phyloP scores from a whole-genome alignment of 495 filamentous ascomycete species.

The Pyrenula aspistea region DNA sequence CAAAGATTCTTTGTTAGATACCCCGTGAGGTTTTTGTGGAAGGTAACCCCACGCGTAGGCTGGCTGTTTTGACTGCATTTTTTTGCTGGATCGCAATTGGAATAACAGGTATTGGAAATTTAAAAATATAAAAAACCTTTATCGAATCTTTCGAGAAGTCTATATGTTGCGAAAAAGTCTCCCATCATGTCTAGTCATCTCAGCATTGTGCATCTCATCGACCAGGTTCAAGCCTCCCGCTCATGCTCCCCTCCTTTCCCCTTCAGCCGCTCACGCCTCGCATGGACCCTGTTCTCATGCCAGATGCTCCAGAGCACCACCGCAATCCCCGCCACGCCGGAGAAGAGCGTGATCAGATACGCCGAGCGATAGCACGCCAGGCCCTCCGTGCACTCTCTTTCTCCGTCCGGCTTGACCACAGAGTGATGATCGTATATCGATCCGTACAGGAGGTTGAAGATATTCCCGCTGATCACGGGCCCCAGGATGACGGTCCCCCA shows the following conservation, averaged over 20 bases:
- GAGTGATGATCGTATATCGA: conserved; percentile 70
- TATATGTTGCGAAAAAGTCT: no score
- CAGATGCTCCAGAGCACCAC: conserved; percentile 69
- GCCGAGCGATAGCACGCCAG: conserved; percentile 69
- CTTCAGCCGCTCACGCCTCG: no score
- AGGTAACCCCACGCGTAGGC: no score
- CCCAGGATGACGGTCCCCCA: conserved; percentile 91
- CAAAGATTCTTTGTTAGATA: no score
- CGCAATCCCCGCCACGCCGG: conserved; percentile 55
- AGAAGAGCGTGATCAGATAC: conserved; percentile 71
- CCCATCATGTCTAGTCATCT: no score
- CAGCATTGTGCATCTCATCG: no score
- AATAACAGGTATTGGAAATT: no score
- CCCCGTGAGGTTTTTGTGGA: no score
- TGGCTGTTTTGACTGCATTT: no score
- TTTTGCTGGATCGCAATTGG: no score
- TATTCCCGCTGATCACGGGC: conserved; percentile 72
- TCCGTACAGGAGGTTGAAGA: conserved; percentile 83
- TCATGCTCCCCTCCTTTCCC: conserved; percentile 12
- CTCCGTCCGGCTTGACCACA: conserved; percentile 51
- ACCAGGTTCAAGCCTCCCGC: background rate
- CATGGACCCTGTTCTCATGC: conserved; percentile 38
- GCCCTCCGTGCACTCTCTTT: conserved; percentile 66
- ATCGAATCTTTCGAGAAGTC: no score
- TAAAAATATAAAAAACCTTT: no score